Percentiles rank a stretch among this genome's conserved stretches.
Conservation (phyloP, 345 rosid genomes). For the Trapa incisa region DNA sequence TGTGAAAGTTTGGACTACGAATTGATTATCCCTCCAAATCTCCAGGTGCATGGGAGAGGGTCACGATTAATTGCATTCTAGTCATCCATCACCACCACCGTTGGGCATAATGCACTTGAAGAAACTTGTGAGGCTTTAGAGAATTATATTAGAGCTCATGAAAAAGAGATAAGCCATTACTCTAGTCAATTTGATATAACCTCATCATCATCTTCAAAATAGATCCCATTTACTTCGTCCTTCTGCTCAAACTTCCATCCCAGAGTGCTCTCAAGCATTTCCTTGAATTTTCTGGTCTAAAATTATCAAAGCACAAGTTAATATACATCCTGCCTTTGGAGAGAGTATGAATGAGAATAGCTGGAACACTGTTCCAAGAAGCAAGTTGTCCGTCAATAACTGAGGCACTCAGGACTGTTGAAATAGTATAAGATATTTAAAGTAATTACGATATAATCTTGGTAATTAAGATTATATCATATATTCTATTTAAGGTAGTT, state of each 20-base stretch:
- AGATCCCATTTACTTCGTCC: slow-evolving; percentile 38
- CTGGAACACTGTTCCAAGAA: slow-evolving; percentile 44
- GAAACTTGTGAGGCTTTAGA: background rate
- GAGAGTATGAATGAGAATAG: background rate
- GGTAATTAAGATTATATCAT: too few species aligned
- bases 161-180: background rate
- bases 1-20: background rate
- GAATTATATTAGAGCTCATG: slow-evolving; percentile 1
- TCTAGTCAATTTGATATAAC: slow-evolving; percentile 12
- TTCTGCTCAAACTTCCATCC: slow-evolving; percentile 75
- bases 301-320: slow-evolving; percentile 2
- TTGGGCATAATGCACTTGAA: slow-evolving; percentile 62
- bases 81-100: slow-evolving; percentile 62
- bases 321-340: background rate
- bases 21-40: background rate
- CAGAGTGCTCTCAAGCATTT: slow-evolving; percentile 52
- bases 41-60: background rate
- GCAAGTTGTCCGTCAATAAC: slow-evolving; percentile 87
- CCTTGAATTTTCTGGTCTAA: slow-evolving; percentile 69
- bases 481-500: too few species aligned
- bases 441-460: too few species aligned
- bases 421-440: too few species aligned
- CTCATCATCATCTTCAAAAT: slow-evolving; percentile 79
- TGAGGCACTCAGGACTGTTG: slow-evolving; percentile 28
- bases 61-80: background rate